Percentiles rank a stretch among this genome's conserved stretches.
These are phyloP conservation scores for Wickerhamomyces bovis DNA, from an alignment of 805 yeast genomes.

Conservation along the genomic window DNA sequence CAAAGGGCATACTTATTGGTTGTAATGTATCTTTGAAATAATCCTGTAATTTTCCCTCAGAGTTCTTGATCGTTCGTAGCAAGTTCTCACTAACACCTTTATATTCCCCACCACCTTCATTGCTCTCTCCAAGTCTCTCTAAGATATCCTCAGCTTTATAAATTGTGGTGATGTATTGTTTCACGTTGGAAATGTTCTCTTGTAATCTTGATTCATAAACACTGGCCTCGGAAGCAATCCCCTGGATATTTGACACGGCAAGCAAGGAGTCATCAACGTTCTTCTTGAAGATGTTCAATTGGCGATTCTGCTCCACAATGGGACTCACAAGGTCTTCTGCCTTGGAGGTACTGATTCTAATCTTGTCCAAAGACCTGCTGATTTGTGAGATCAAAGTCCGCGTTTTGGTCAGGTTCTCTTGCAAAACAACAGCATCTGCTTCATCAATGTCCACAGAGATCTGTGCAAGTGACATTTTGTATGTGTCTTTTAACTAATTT, in stretches of 20 bases:
- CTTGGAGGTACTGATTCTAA: slow-evolving; percentile 46
- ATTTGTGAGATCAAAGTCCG: slow-evolving; percentile 50
- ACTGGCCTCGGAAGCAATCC: slow-evolving; percentile 41
- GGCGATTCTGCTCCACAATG: slow-evolving; percentile 55
- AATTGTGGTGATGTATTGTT: slow-evolving; percentile 33
- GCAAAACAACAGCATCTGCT: slow-evolving; percentile 77
- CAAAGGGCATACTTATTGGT: slow-evolving; percentile 36
- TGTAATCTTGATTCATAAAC: slow-evolving; percentile 32
- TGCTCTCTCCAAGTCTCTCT: slow-evolving; percentile 25
- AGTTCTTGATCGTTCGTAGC: slow-evolving; percentile 46
- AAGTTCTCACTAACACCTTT: slow-evolving; percentile 62
- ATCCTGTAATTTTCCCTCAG: slow-evolving; percentile 48
- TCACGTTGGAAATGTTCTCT: slow-evolving; percentile 27
- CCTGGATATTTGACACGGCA: slow-evolving; percentile 41
- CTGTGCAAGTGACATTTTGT: slow-evolving; percentile 6
- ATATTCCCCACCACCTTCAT: slow-evolving; percentile 36
- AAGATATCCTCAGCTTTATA: slow-evolving; percentile 42
- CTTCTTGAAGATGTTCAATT: slow-evolving; percentile 45
- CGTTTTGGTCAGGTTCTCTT: slow-evolving; percentile 62
- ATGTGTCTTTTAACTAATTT: no score
- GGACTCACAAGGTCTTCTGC: slow-evolving; percentile 69
- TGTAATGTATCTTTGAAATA: slow-evolving; percentile 43
- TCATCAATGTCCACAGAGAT: slow-evolving; percentile 55
- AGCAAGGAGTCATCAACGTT: slow-evolving; percentile 52
- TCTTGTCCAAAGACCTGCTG: slow-evolving; percentile 44